Evolutionary conservation across 768 basidiomycete species (phyloP).

Genomic region (Sporobolomyces roseus): DNA sequence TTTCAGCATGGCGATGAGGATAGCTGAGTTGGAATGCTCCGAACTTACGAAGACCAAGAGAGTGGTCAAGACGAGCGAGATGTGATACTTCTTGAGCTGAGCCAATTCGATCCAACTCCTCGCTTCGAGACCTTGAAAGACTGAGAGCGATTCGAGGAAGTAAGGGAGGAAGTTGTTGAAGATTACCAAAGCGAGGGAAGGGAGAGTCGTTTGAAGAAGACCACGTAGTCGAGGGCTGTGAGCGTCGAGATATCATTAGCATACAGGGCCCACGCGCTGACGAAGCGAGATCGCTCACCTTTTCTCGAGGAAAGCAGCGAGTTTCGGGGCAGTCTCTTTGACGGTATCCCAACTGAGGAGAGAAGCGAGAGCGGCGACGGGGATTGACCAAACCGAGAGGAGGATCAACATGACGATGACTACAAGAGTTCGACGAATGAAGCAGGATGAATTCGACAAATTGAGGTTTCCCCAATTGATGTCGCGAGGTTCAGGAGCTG

Average conservation of each 20-base stretch:
- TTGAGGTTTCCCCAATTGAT: conserved; percentile 91
- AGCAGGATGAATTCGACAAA: conserved; percentile 58
- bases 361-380: conserved; percentile 78
- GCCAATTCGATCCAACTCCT: conserved; percentile 92
- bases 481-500: conserved; percentile 90
- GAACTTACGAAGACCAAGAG: conserved; percentile 40
- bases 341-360: conserved; percentile 90
- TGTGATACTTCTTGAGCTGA: conserved; percentile 68
- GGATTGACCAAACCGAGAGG: conserved; percentile 87
- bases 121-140: conserved; percentile 83
- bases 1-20: too few species aligned
- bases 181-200: conserved; percentile 80
- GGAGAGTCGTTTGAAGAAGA: conserved; percentile 89
- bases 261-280: too few species aligned
- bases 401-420: conserved; percentile 65
- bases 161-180: conserved; percentile 87
- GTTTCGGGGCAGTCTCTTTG: conserved; percentile 80
- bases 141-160: conserved; percentile 78
- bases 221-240: conserved; percentile 57
- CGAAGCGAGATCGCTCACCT: conserved; percentile 51
- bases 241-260: too few species aligned
- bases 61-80: conserved; percentile 38
- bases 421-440: conserved; percentile 69
- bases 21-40: too few species aligned
- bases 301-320: conserved; percentile 75